Conservation (phyloP, 1,284 basidiomycete genomes). For the Ustilago loliicola region DNA sequence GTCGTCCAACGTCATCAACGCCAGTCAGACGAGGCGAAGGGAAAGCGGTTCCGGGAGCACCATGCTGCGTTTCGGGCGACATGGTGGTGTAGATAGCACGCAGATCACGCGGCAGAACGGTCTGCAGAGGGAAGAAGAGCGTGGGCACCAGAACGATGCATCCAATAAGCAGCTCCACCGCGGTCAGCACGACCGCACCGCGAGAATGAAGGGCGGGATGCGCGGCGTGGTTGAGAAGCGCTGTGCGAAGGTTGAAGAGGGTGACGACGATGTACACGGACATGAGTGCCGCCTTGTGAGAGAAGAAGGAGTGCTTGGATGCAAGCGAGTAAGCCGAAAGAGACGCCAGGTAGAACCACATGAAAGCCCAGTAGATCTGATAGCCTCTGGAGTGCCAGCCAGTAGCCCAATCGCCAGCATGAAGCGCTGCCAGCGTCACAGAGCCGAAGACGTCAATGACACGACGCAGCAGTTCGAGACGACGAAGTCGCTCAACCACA, state of each 20-base stretch:
- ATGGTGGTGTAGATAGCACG: constrained; percentile 66
- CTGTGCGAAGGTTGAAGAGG: constrained; percentile 63
- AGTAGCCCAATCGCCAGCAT: constrained; percentile 47
- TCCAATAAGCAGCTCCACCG: constrained; percentile 44
- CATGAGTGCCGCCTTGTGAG: constrained; percentile 62
- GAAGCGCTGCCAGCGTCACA: constrained; percentile 38
- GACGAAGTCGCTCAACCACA: constrained; percentile 14
- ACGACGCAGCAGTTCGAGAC: constrained; percentile 49
- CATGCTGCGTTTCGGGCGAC: constrained; percentile 54
- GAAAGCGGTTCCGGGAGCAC: constrained; percentile 61
- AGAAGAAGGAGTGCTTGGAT: constrained; percentile 52
- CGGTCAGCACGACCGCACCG: constrained; percentile 41
- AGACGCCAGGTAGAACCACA: constrained; percentile 60
- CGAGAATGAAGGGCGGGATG: constrained; percentile 24
- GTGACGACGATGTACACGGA: constrained; percentile 49
- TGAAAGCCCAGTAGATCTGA: constrained; percentile 44
- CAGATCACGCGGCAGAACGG: constrained; percentile 52
- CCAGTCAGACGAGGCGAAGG: constrained; percentile 56
- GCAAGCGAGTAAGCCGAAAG: constrained; percentile 53
- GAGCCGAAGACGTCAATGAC: constrained; percentile 52
- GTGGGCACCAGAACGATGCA: constrained; percentile 48
- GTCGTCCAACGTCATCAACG: constrained; percentile 15
- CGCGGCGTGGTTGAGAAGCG: constrained; percentile 37
- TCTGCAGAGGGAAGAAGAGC: constrained; percentile 60
- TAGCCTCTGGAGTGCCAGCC: constrained; percentile 28